Base-by-base conservation (phyloP, 2,329 filamentous ascomycete species). In the Chaetomiaceae sp. region DNA sequence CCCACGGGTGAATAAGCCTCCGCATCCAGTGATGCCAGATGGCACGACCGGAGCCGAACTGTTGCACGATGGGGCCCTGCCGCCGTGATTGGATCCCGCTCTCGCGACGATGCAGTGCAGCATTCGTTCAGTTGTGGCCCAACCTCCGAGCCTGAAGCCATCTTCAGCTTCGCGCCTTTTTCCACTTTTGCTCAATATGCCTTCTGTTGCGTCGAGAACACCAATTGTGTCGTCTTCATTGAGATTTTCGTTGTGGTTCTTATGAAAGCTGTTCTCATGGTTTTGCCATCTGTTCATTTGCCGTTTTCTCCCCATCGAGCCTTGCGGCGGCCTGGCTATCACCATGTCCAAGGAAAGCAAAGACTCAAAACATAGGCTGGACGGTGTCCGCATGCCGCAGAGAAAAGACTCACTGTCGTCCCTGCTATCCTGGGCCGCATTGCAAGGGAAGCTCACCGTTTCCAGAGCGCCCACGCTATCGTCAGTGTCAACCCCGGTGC, bases 1-100 rank as follows among this genome's bases (percentile, higher is more conserved):
- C 34, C 34, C 34, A 30, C 52, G 48, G 54, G 37, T 54, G 56
- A 54, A 52, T 49, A 26, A n/a, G 38, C 22, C 34, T 44, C 48
- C 48, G 49, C 54, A 51, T 54, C 49, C 29, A 56, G 51, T 53
- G 55, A 54, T 58, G 56, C 52, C 56, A 58, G 51, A 58, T 58
- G 55, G 54, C 56, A 58, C 45, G 38, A 50, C 41, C 41, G 42
- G 43, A 41, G 48, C 39, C 41, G 43, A 37, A 38, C n/a, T 48
- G 46, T 49, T 55, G 55, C 56, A 58, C 46, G 49, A 38, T 49
- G 48, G 34, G 44, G 29, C 38, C 39, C 50, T 53, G 51, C 53
- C 48, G 49, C 22, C 45, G 52, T 57, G 56, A 58, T 58, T 58
- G 56, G 56, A 34, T 44, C 52, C 48, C 55, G 29, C 50, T 45